Base-by-base conservation (phyloP, 352 stramenopile species). In the Phytophthora vignae region DNA sequence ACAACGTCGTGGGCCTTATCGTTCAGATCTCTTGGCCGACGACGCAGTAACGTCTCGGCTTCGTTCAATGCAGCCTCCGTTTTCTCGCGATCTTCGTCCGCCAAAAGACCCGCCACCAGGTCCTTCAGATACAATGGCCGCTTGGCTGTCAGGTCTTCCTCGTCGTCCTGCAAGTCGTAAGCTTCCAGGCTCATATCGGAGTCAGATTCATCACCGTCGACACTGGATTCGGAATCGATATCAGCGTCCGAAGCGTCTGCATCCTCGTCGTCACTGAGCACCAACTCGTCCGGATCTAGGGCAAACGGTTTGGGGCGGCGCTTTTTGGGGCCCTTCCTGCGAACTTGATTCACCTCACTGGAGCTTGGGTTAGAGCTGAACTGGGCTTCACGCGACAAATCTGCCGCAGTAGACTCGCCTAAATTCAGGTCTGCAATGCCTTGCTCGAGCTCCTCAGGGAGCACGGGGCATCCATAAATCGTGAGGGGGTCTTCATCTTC, bases 61-160 rank as follows among this genome's bases (percentile, higher is more conserved):
- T 91, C 84, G 8, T 70, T 70, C 9, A 95, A 60, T 9, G 85
- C 85, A 10, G 55, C 69, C 63, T 92, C 84, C 0, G 68, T 83
- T 60, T 83, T 87, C 19, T 91, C 85, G 7, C 81, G 81, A 22
- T 90, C 81, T 60, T 92, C 78, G 42, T 93, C 85, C 0, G 71
- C 75, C 21, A 90, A 71, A 15, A 95, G 64, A 1, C 69, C 74
- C 19, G 76, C 38, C 44, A 93, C 67, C 53, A 95, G 52, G 44
- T 93, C 84, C 48, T 91, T 93, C 42, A 95, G 71, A 73, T 95
- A 95, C 36, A 92, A 21, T 1, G 84, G 87, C n/a, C 80, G 79
- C 33, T 74, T 79, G 2, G 85, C 66, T 49, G 59, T 80, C 44
- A 95, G 75, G 38, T 95, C 87, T 64, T 88, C 67, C 66, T 95